phyloP scores from a whole-genome alignment of 139 green algal genomes.

The Closterium sp. region DNA sequence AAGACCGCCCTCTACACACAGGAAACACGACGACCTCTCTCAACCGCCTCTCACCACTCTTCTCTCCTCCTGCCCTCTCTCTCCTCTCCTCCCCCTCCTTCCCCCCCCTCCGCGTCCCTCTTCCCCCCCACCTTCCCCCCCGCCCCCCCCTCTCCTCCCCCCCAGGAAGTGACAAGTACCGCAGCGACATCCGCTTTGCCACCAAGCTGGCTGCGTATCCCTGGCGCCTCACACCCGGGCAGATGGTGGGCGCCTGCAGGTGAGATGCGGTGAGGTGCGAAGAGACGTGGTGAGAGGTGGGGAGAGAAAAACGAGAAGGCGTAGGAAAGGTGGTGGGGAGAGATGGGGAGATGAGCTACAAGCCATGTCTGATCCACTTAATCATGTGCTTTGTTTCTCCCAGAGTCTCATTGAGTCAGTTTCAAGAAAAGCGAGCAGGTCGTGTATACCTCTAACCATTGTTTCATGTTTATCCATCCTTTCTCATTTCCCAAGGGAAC shows the following conservation, averaged over 20 bases:
- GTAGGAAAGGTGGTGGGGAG: too few species aligned
- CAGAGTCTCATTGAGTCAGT: too few species aligned
- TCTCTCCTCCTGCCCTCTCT: neutral
- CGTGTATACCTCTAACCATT: conserved; percentile 60
- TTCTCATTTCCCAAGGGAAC: conserved; percentile 72
- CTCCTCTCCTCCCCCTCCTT: neutral
- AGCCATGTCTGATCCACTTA: too few species aligned
- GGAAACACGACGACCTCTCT: too few species aligned
- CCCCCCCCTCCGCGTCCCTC: neutral
- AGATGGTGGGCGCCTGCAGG: conserved; percentile 61
- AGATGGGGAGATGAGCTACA: too few species aligned
- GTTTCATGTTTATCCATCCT: too few species aligned
- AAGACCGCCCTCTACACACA: too few species aligned
- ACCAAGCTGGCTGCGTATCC: conserved; percentile 65
- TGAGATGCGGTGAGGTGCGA: neutral
- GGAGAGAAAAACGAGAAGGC: too few species aligned
- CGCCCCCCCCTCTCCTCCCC: neutral
- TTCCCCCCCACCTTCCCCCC: neutral
- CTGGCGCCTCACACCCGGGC: conserved; percentile 68
- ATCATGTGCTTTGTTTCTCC: too few species aligned
- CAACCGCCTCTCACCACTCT: neutral
- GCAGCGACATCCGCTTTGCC: conserved; percentile 38
- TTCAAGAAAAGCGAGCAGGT: conserved; percentile 53
- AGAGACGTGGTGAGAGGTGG: too few species aligned
- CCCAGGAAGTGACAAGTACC: conserved; percentile 11